These are phyloP conservation scores for Apiospora aurea DNA, from an alignment of 2,329 filamentous ascomycete species.

Conservation along the genomic window DNA sequence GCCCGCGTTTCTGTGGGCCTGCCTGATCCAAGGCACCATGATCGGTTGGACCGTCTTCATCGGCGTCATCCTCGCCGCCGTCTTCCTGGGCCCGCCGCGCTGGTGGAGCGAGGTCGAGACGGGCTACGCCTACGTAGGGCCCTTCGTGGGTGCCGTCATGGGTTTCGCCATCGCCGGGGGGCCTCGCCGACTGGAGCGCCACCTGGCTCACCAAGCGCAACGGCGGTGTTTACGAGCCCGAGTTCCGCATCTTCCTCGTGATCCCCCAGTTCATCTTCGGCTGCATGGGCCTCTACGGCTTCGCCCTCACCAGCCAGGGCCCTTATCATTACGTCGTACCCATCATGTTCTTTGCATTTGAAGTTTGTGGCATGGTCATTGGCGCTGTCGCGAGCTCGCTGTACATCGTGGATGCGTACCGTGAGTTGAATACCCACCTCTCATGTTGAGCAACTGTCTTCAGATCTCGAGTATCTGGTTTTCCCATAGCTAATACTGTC, in stretches of 20 bases:
- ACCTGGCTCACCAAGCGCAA: constrained; percentile 76
- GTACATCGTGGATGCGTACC: constrained; percentile 93
- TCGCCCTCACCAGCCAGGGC: constrained; percentile 75
- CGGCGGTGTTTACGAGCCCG: constrained; percentile 85
- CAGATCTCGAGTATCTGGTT: not conserved
- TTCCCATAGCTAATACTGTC: not conserved
- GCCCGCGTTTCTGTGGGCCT: constrained; percentile 82
- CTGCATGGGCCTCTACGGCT: constrained; percentile 82
- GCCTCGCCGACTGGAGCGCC: constrained; percentile 76
- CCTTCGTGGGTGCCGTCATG: constrained; percentile 81
- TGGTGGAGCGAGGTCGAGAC: constrained; percentile 83
- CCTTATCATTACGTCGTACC: constrained; percentile 76
- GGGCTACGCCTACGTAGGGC: constrained; percentile 86
- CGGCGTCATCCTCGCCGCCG: constrained; percentile 79
- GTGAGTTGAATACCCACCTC: constrained; percentile 52
- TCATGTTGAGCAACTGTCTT: constrained; percentile 5
- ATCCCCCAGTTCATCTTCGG: constrained; percentile 82
- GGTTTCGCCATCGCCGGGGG: constrained; percentile 81
- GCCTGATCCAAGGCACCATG: constrained; percentile 83
- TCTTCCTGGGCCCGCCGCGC: constrained; percentile 81
- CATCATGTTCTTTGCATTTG: constrained; percentile 81
- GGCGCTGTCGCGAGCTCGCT: constrained; percentile 85
- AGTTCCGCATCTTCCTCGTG: constrained; percentile 85
- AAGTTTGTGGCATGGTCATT: constrained; percentile 90
- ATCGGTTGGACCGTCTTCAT: constrained; percentile 98